Percentiles rank a stretch among this genome's conserved stretches.
Conservation (phyloP, 768 basidiomycete genomes). For the Tylopilus vinaceipallidus region DNA sequence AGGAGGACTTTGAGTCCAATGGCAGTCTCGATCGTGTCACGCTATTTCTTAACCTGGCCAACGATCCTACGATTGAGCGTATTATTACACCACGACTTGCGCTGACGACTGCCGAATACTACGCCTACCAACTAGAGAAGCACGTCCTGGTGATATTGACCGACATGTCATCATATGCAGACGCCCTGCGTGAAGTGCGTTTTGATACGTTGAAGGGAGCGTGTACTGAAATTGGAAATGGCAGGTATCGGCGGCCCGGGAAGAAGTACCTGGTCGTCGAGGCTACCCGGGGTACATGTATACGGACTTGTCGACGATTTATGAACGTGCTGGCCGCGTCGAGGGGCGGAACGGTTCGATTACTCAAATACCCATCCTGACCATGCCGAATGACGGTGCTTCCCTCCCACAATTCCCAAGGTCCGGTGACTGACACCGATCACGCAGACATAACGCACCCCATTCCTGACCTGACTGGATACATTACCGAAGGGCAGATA, state of each 20-base stretch:
- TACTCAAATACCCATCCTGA: conserved; percentile 98
- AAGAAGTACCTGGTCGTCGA: conserved; percentile 99
- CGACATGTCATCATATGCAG: conserved; percentile 98
- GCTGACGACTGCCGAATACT: conserved; percentile 97
- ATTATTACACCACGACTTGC: conserved; percentile 99
- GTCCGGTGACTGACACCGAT: conserved; percentile 26
- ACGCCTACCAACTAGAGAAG: conserved; percentile 99
- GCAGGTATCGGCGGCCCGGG: conserved; percentile 91
- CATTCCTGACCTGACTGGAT: conserved; percentile 98
- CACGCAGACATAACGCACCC: conserved; percentile 97
- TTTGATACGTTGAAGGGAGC: conserved; percentile 14
- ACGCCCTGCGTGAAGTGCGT: conserved; percentile 88
- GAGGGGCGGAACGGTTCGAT: conserved; percentile 98
- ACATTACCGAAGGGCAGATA: conserved; percentile 99
- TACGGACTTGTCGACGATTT: conserved; percentile 98
- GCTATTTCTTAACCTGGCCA: conserved; percentile 96
- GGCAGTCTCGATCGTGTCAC: conserved; percentile 97
- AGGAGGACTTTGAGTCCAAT: conserved; percentile 99
- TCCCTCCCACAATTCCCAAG: conserved; percentile 19
- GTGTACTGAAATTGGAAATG: conserved; percentile 12
- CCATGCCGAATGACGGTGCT: conserved; percentile 99
- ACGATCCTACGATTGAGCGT: conserved; percentile 99
- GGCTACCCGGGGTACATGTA: conserved; percentile 99
- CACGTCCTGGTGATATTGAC: conserved; percentile 99
- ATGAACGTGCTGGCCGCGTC: conserved; percentile 98